A percentile compares a stretch with the other conserved stretches of the same genome.
Evolutionary conservation across 805 yeast species (phyloP).

Genomic region (Yamadazyma tumulicola): DNA sequence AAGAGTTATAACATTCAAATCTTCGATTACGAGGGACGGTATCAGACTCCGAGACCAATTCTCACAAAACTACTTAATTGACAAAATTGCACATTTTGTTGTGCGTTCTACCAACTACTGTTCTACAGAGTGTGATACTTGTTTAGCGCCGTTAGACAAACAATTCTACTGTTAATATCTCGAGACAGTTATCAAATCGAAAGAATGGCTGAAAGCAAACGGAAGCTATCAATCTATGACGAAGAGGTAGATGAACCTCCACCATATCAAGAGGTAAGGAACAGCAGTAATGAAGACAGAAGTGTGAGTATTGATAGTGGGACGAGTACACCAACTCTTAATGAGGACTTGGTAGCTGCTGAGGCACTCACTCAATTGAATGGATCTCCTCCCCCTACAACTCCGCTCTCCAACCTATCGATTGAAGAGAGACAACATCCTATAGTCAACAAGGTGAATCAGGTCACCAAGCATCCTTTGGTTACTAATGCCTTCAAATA

Average conservation of each 20-base stretch:
- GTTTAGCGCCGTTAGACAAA: too few relatives aligned
- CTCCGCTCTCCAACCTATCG: conserved; percentile 9
- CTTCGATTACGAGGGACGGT: too few relatives aligned
- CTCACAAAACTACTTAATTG: too few relatives aligned
- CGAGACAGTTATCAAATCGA: neutral
- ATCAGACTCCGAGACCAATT: too few relatives aligned
- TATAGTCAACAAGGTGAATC: conserved; percentile 33
- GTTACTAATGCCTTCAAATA: conserved; percentile 49
- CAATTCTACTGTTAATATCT: too few relatives aligned
- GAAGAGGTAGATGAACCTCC: conserved; percentile 8
- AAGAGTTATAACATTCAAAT: too few relatives aligned
- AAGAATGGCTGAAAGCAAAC: conserved; percentile 9
- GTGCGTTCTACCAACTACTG: too few relatives aligned
- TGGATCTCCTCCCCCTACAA: conserved; percentile 11
- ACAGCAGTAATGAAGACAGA: neutral
- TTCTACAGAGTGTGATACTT: too few relatives aligned
- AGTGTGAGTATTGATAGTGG: conserved; percentile 2
- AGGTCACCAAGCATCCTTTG: conserved; percentile 38
- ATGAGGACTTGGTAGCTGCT: conserved; percentile 22
- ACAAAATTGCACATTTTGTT: too few relatives aligned
- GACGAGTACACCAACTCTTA: conserved; percentile 6
- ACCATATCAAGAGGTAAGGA: conserved; percentile 6
- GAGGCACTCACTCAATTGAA: conserved; percentile 40
- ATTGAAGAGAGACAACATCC: conserved; percentile 27
- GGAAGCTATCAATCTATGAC: conserved; percentile 7